Base-by-base conservation (phyloP, 1,284 basidiomycete genomes). In the Puccinia horiana region DNA sequence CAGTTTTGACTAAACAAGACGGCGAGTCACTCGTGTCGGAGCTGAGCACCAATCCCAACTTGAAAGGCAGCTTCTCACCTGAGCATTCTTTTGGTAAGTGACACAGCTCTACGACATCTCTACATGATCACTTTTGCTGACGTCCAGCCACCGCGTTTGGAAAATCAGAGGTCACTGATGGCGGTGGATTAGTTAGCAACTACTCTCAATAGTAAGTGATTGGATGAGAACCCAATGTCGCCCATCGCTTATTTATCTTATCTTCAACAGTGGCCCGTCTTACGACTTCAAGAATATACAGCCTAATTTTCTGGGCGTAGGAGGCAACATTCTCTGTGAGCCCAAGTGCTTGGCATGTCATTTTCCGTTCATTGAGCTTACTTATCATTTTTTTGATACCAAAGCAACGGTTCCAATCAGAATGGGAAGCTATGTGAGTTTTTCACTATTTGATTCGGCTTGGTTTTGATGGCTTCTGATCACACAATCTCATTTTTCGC, bases 291-390 rank as follows among this genome's bases (percentile, higher is more conserved):
- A 49, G 44, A 75, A 75, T 35, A 37, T 75, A 0, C 72, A 81
- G 29, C 80, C 80, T 14, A 47, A 49, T 44, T 65, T 75, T 32
- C 58, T 81, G n/a, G 80, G 56, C 8, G 80, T 81, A 32, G 80
- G 80, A 6, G 72, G 80, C 14, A 44, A 81, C 26, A 56, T 81
- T 9, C 37, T 81, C 2, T 81, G 80, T 81, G 58, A 75, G 80
- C 49, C 12, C 18, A 44, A 58, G 37, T 18, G 35, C 54, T 63
- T 23, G 35, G 1, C 18, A 63, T 44, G 0, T 8, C 49, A 40
- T 54, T 12, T 26, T 40, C 29, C 40, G 1, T 20, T 76, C 40
- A 29, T 18, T 61, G 23, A 76, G 35, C 14, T 32, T 37, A 32
- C n/a, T 26, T 16, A 40, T n/a, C 6, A 8, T 81, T 47, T 32